A percentile compares a stretch with the other conserved stretches of the same genome.
Conservation (phyloP, 2,329 filamentous ascomycete genomes). For the Bertia moriformis region DNA sequence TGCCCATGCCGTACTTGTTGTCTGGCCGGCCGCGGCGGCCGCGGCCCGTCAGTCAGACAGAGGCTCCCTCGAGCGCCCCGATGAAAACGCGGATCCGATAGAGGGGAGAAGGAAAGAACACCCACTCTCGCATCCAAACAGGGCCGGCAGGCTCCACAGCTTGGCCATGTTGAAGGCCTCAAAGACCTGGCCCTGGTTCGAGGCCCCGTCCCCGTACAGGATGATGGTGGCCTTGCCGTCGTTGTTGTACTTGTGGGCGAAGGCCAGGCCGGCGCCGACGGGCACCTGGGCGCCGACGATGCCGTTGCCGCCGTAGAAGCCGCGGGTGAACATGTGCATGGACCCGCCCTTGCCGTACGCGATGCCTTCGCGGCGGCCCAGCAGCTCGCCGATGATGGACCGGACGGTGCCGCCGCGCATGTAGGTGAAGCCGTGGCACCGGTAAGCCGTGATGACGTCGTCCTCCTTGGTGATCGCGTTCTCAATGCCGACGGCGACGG, state of each 20-base stretch:
- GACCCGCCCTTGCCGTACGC: constrained; percentile 97
- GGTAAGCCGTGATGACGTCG: constrained; percentile 94
- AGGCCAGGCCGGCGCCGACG: constrained; percentile 88
- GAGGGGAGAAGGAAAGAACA: too few species aligned
- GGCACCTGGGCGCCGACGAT: constrained; percentile 98
- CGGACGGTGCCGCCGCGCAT: constrained; percentile 88
- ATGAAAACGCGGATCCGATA: too few species aligned
- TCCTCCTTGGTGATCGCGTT: constrained; percentile 82
- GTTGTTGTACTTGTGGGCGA: constrained; percentile 86
- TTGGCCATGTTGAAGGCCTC: constrained; percentile 99
- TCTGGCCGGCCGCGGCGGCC: too few species aligned
- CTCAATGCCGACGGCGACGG: constrained; percentile 92
- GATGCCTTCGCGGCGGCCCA: constrained; percentile 90
- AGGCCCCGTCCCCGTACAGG: constrained; percentile 93
- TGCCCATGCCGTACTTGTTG: constrained; percentile 99
- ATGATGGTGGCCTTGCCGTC: constrained; percentile 76
- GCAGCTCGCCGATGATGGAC: constrained; percentile 87
- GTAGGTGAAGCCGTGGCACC: constrained; percentile 94
- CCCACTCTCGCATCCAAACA: constrained; percentile 97
- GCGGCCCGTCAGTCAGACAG: too few species aligned
- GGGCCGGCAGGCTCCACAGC: constrained; percentile 88
- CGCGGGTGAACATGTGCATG: constrained; percentile 99
- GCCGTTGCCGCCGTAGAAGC: constrained; percentile 97
- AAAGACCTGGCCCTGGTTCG: constrained; percentile 98
- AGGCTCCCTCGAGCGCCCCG: too few species aligned